phyloP scores from a whole-genome alignment of 1,284 basidiomycete species.

The Binderoboletus segoi region DNA sequence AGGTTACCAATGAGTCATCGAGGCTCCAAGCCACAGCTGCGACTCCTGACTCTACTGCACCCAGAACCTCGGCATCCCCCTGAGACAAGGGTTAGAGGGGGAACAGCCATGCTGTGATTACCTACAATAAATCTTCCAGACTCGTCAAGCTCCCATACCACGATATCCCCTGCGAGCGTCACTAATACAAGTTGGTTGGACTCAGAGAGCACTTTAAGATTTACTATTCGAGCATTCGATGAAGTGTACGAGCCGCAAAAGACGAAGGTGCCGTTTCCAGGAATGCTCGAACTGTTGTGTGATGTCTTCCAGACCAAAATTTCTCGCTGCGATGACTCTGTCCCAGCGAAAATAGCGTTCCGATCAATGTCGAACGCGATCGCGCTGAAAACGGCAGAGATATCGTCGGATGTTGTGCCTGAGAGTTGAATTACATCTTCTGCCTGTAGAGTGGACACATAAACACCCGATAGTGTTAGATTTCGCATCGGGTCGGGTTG shows the following conservation, averaged over 20 bases:
- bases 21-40: constrained; percentile 87
- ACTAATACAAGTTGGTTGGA: constrained; percentile 63
- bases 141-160: constrained; percentile 61
- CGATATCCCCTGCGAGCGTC: constrained; percentile 78
- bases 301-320: constrained; percentile 62
- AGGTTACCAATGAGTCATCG: constrained; percentile 82
- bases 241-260: constrained; percentile 34
- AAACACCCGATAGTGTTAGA: constrained; percentile 29
- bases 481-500: constrained; percentile 28
- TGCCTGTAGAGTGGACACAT: constrained; percentile 16
- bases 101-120: neutral
- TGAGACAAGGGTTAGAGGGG: constrained; percentile 10
- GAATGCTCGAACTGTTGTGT: constrained; percentile 13
- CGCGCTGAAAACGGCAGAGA: constrained; percentile 42
- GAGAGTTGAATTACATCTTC: constrained; percentile 47
- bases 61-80: constrained; percentile 67
- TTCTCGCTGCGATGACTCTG: constrained; percentile 62
- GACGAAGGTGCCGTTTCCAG: constrained; percentile 19
- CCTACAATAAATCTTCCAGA: constrained; percentile 45
- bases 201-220: constrained; percentile 69
- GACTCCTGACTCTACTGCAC: constrained; percentile 86
- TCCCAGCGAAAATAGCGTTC: constrained; percentile 59
- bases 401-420: constrained; percentile 32
- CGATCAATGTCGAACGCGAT: constrained; percentile 72
- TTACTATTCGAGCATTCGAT: constrained; percentile 50